phyloP scores from a whole-genome alignment of 345 rosid species.

The Euclidium syriacum region DNA sequence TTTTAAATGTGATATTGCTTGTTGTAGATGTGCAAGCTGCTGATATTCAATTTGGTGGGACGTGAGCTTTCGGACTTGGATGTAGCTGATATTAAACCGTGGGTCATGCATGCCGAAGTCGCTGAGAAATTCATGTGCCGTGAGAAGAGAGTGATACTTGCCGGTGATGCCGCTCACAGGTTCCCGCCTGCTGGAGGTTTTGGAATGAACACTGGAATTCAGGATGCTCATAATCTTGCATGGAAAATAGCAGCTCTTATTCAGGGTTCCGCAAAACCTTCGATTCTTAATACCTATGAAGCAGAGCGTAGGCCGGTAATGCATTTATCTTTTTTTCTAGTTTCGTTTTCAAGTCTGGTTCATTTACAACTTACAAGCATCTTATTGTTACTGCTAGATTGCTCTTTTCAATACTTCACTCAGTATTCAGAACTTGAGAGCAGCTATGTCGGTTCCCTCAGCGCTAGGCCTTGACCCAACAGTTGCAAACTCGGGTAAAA shows the following conservation, averaged over 20 bases:
- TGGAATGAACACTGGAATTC: conserved; percentile 98
- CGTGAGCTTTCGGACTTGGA: conserved; percentile 72
- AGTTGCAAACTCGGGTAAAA: conserved; percentile 73
- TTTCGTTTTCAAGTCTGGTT: conserved; percentile 8
- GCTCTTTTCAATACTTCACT: conserved; percentile 75
- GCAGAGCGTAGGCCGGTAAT: conserved; percentile 83
- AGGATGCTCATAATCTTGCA: conserved; percentile 95
- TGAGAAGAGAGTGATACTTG: conserved; percentile 64
- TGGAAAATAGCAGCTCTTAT: conserved; percentile 81
- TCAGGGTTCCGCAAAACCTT: conserved; percentile 58
- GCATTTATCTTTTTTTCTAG: conserved; percentile 19
- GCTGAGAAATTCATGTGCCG: conserved; percentile 61
- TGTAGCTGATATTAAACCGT: conserved; percentile 83
- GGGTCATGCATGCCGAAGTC: conserved; percentile 99
- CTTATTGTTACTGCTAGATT: conserved; percentile 43
- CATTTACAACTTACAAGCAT: conserved; percentile 23
- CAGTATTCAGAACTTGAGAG: conserved; percentile 81
- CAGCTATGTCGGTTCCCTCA: conserved; percentile 89
- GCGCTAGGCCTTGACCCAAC: conserved; percentile 81
- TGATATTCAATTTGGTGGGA: conserved; percentile 78
- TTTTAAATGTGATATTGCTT: not conserved
- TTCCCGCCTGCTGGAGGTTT: conserved; percentile 99
- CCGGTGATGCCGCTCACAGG: conserved; percentile 96
- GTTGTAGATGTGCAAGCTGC: conserved; percentile 74
- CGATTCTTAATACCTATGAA: conserved; percentile 71